Percentiles rank a stretch among this genome's conserved stretches.
Evolutionary conservation across 306 rosid species (phyloP).

Genomic region (Casuarina cunninghamiana): DNA sequence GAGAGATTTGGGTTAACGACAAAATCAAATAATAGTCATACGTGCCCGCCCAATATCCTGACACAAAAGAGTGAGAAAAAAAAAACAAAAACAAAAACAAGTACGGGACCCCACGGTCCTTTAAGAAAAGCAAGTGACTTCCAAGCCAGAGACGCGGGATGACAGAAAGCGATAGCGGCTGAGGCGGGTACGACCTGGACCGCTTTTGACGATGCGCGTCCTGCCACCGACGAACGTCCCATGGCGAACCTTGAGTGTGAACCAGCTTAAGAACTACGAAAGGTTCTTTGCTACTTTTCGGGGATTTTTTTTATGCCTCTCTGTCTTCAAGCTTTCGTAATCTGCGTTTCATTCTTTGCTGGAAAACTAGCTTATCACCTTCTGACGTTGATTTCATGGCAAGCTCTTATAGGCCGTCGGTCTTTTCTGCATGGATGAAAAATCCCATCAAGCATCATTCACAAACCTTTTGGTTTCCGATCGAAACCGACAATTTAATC

Average conservation of each 20-base stretch:
- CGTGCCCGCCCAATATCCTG: background rate
- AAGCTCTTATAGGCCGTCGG: no score
- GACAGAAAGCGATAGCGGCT: slow-evolving; percentile 6
- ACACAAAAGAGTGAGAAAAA: background rate
- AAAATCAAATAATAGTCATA: background rate
- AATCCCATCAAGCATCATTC: no score
- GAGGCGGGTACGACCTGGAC: slow-evolving; percentile 7
- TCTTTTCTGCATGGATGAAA: no score
- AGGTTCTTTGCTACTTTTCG: no score
- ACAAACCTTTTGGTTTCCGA: no score
- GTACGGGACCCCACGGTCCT: background rate
- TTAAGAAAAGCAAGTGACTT: slow-evolving; percentile 12
- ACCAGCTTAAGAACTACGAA: no score
- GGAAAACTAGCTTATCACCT: background rate
- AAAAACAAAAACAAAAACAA: background rate
- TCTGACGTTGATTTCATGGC: background rate
- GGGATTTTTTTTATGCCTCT: no score
- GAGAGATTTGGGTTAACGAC: background rate
- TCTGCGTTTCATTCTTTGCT: no score
- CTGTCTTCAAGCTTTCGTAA: no score
- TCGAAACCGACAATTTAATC: no score
- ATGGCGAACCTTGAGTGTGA: no score
- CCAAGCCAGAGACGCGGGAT: slow-evolving; percentile 26
- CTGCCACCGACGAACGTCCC: no score
- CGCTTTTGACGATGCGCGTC: background rate